These are phyloP conservation scores for Coniochaeta prunicola DNA, from an alignment of 2,329 filamentous ascomycete genomes.

Conservation along the genomic window DNA sequence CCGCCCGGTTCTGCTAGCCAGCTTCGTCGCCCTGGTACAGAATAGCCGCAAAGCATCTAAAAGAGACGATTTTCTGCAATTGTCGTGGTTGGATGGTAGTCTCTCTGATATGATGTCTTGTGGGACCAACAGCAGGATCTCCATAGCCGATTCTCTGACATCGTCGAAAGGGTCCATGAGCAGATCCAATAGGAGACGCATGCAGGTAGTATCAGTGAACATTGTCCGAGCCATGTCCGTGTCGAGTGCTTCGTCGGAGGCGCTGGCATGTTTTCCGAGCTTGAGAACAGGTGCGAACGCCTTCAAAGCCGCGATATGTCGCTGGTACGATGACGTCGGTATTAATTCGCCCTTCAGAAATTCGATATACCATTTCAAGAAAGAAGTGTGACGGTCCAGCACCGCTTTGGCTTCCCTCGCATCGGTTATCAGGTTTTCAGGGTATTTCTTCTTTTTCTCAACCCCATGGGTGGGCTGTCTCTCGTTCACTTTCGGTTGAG, in stretches of 20 bases:
- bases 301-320: slow-evolving; percentile 75
- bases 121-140: slow-evolving; percentile 43
- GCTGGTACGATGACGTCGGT: slow-evolving; percentile 80
- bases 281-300: slow-evolving; percentile 60
- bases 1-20: slow-evolving; percentile 65
- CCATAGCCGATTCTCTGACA: slow-evolving; percentile 56
- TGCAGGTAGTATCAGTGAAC: slow-evolving; percentile 39
- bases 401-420: slow-evolving; percentile 18
- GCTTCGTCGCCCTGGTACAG: slow-evolving; percentile 42
- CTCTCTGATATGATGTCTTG: slow-evolving; percentile 23
- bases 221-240: slow-evolving; percentile 16
- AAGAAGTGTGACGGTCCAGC: slow-evolving; percentile 48
- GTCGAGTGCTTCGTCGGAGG: slow-evolving; percentile 17
- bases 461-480: neutral
- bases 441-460: slow-evolving; percentile 1
- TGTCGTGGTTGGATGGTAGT: neutral
- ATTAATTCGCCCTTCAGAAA: slow-evolving; percentile 70
- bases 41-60: slow-evolving; percentile 36
- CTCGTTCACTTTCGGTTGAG: slow-evolving; percentile 4
- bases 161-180: slow-evolving; percentile 90
- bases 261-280: slow-evolving; percentile 50
- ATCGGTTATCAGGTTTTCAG: slow-evolving; percentile 8
- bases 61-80: slow-evolving; percentile 9
- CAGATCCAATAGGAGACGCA: slow-evolving; percentile 66
- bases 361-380: slow-evolving; percentile 65